Evolutionary conservation across 352 stramenopile genomes (phyloP).

Genomic region (Phytophthora pini): DNA sequence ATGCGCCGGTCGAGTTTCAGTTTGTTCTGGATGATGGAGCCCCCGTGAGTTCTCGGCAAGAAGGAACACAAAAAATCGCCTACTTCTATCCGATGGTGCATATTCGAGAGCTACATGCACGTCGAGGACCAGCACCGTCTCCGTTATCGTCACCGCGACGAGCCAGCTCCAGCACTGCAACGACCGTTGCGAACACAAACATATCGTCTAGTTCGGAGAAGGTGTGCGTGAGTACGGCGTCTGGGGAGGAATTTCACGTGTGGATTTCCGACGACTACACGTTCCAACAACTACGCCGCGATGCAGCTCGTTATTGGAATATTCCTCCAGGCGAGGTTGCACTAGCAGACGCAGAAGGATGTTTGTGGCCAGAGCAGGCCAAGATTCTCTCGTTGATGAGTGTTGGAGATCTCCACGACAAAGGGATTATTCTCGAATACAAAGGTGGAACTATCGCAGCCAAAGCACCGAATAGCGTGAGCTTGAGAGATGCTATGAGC

Average conservation of each 20-base stretch:
- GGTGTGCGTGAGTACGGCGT: slow-evolving; percentile 55
- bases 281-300: slow-evolving; percentile 74
- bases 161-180: slow-evolving; percentile 1
- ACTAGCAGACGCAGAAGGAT: slow-evolving; percentile 65
- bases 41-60: slow-evolving; percentile 66
- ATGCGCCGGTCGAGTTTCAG: slow-evolving; percentile 69
- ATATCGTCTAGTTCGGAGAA: slow-evolving; percentile 39
- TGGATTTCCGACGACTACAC: slow-evolving; percentile 80
- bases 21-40: slow-evolving; percentile 74
- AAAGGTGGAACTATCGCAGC: slow-evolving; percentile 40
- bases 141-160: slow-evolving; percentile 16
- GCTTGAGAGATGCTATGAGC: slow-evolving; percentile 32
- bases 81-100: slow-evolving; percentile 77
- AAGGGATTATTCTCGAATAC: slow-evolving; percentile 61
- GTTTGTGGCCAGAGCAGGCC: slow-evolving; percentile 82
- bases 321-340: slow-evolving; percentile 49
- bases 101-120: slow-evolving; percentile 52
- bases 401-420: slow-evolving; percentile 50
- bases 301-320: slow-evolving; percentile 78
- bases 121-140: slow-evolving; percentile 12
- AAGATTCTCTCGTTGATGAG: slow-evolving; percentile 70
- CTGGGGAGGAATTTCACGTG: slow-evolving; percentile 65
- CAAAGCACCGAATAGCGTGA: slow-evolving; percentile 22
- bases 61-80: slow-evolving; percentile 60
- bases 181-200: slow-evolving; percentile 1